These are phyloP conservation scores for Gnaphalium uliginosum DNA, from an alignment of 129 eudicot genomes.

Conservation along the genomic window DNA sequence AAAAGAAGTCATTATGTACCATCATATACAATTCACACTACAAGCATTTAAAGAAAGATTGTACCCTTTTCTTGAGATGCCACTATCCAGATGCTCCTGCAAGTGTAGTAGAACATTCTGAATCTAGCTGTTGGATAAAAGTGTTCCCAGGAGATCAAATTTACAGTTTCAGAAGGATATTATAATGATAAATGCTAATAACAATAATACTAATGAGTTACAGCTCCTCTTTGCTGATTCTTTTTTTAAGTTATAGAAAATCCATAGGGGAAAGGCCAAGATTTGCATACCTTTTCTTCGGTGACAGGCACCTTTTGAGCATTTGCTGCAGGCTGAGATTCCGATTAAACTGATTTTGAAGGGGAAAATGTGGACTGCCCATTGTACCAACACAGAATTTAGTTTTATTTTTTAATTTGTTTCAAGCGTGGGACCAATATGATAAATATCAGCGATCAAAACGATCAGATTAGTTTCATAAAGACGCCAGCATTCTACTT, in stretches of 20 bases:
- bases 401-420: background rate
- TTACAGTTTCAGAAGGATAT: constrained; percentile 20
- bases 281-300: constrained; percentile 42
- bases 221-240: background rate
- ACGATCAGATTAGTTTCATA: background rate
- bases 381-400: constrained; percentile 12
- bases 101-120: constrained; percentile 55
- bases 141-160: constrained; percentile 23
- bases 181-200: constrained; percentile 7
- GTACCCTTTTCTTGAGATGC: constrained; percentile 5
- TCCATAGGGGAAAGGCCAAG: background rate
- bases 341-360: constrained; percentile 33
- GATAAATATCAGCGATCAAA: constrained; percentile 1
- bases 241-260: background rate
- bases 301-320: constrained; percentile 20
- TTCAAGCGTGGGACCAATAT: background rate
- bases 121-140: constrained; percentile 38
- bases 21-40: constrained; percentile 22
- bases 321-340: constrained; percentile 36
- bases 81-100: constrained; percentile 29
- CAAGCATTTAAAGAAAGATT: constrained; percentile 6
- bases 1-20: constrained; percentile 11
- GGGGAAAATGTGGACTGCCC: constrained; percentile 40
- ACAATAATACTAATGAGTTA: background rate
- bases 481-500: constrained; percentile 28